phyloP scores from a whole-genome alignment of 2,329 filamentous ascomycete species.

The Ophiostoma australiae region DNA sequence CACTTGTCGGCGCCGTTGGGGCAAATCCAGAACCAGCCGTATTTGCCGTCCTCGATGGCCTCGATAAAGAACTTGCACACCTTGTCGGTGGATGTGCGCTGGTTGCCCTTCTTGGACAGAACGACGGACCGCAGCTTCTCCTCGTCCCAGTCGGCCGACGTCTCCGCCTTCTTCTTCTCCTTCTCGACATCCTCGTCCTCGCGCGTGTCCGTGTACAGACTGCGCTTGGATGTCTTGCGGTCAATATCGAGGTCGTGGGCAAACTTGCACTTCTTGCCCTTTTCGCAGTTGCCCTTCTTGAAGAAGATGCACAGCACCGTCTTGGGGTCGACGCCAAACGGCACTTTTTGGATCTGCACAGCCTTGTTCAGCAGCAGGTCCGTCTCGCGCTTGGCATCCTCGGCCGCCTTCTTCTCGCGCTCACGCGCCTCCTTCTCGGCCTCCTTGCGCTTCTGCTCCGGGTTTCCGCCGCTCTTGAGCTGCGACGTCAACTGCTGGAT shows the following conservation, averaged over 20 bases:
- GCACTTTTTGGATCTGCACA: slow-evolving; percentile 93
- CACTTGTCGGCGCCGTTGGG: slow-evolving; percentile 95
- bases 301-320: slow-evolving; percentile 94
- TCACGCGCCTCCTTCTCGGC: slow-evolving; percentile 64
- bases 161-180: slow-evolving; percentile 80
- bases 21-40: slow-evolving; percentile 98
- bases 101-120: slow-evolving; percentile 94
- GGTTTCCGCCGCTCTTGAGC: slow-evolving; percentile 66
- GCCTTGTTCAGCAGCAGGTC: slow-evolving; percentile 84
- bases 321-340: slow-evolving; percentile 96
- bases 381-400: slow-evolving; percentile 74
- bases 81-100: slow-evolving; percentile 91
- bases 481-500: slow-evolving; percentile 79
- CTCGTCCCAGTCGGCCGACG: slow-evolving; percentile 95
- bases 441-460: slow-evolving; percentile 78
- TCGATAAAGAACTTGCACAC: slow-evolving; percentile 99
- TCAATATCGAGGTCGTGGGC: slow-evolving; percentile 85
- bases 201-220: slow-evolving; percentile 80
- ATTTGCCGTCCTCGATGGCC: slow-evolving; percentile 96
- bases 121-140: slow-evolving; percentile 90
- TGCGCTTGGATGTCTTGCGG: slow-evolving; percentile 87
- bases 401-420: slow-evolving; percentile 86
- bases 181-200: slow-evolving; percentile 50
- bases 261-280: slow-evolving; percentile 98
- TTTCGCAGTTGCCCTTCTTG: slow-evolving; percentile 96